Evolutionary conservation across 495 filamentous ascomycete species (phyloP), one percentile per base, ranked within the genome.

Genomic region (Cercophora scortea): DNA sequence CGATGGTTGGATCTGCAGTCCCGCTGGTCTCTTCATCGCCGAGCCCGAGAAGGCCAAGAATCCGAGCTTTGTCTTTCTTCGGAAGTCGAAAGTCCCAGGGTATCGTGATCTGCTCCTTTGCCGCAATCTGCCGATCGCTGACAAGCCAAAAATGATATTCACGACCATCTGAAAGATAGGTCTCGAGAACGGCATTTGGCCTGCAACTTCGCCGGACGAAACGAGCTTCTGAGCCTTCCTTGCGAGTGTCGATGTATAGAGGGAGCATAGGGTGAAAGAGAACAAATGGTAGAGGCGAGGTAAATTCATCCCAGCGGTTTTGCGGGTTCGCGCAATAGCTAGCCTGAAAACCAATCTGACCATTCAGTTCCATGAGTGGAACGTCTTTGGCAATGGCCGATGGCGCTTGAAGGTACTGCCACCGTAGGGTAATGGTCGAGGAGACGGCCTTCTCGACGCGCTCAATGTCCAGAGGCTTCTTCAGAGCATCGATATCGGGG

Each of bases 81-180:
- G 73, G 72, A 41, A 80, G 64, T 13, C 72, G 67, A 42, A 79
- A 78, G 42, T 80, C 76, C 78, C 78, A 81, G 6, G 74, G 68
- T 18, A 81, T 73, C 6, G 78, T 81, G 33, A 81, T 74, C 52
- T 80, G 75, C 56, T 79, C 78, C 19, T 69, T 69, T 16, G 74
- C 64, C 25, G 79, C 65, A 57, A 95, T 86, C 40, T 83, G 77
- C 45, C 83, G 74, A 58, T 86, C 86, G 52, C 88, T 88, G 50
- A 94, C 78, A 52, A 94, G 81, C 76, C 91, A 96, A 68, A 96
- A 93, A 61, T 88, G 86, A 69, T 88, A 94, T 61, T 90, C 83
- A 0, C 79, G 77, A 12, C 78, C 77, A 42, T 85, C 83, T 4
- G 85, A 86, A 40, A 96, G 79, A 55, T 86, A 85, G 0, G 89